A percentile compares a stretch with the other conserved stretches of the same genome.
Evolutionary conservation across 164 flowering plant genomes (phyloP).

Genomic region (Chloranthus sessilifolius): DNA sequence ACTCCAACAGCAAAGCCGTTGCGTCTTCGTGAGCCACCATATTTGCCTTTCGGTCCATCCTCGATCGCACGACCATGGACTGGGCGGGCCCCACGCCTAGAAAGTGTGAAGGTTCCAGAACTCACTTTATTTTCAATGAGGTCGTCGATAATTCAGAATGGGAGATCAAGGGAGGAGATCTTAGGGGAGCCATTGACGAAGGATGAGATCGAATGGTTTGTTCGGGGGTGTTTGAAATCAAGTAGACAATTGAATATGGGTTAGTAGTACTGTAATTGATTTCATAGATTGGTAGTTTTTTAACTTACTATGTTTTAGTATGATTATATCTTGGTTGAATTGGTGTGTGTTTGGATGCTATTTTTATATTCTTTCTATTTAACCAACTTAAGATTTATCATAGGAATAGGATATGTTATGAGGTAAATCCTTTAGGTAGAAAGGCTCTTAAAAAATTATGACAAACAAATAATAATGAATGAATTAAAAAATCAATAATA

Average conservation of each 20-base stretch:
- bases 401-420: no score
- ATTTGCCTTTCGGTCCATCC: slow-evolving; percentile 15
- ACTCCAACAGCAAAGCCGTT: slow-evolving; percentile 19
- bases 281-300: no score
- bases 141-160: slow-evolving; percentile 15
- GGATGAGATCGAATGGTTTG: slow-evolving; percentile 2
- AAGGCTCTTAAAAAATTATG: no score
- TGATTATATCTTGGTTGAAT: no score
- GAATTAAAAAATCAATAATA: no score
- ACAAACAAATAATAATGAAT: no score
- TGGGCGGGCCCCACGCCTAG: slow-evolving; percentile 14
- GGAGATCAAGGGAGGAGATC: slow-evolving; percentile 14
- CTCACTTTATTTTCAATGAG: slow-evolving; percentile 15
- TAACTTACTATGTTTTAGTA: no score
- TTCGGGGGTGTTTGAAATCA: slow-evolving; percentile 9
- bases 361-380: no score
- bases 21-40: slow-evolving; percentile 11
- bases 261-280: slow-evolving; percentile 1
- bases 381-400: no score
- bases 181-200: no score
- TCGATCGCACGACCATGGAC: slow-evolving; percentile 22
- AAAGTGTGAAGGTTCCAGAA: slow-evolving; percentile 12
- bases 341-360: no score
- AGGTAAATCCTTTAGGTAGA: no score
- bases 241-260: slow-evolving; percentile 20